A percentile compares a stretch with the other conserved stretches of the same genome.
Evolutionary conservation across 768 basidiomycete species (phyloP).

Genomic region (Phylloporus scabripes): DNA sequence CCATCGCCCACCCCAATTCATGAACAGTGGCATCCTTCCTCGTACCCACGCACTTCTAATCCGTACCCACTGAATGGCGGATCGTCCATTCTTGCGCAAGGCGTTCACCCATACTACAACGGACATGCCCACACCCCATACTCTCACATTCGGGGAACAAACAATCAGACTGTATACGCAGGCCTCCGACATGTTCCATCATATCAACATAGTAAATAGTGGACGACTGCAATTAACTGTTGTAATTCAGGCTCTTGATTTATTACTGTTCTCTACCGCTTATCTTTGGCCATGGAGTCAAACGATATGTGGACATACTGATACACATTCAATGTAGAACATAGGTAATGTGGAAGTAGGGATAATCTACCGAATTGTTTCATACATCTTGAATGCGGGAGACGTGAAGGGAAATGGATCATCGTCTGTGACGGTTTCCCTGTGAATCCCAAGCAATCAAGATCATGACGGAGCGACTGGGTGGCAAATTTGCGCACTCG

Average conservation of each 20-base stretch:
- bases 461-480: background rate
- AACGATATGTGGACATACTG: slow-evolving; percentile 12
- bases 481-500: slow-evolving; percentile 46
- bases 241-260: slow-evolving; percentile 1
- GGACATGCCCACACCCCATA: slow-evolving; percentile 22
- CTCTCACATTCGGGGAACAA: slow-evolving; percentile 25
- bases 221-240: background rate
- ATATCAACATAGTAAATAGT: slow-evolving; percentile 28
- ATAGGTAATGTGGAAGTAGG: slow-evolving; percentile 21
- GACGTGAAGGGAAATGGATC: slow-evolving; percentile 71
- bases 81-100: slow-evolving; percentile 16
- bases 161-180: slow-evolving; percentile 17
- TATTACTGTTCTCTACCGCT: slow-evolving; percentile 7
- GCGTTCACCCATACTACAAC: slow-evolving; percentile 24
- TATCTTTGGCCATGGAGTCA: background rate
- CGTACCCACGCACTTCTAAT: slow-evolving; percentile 22
- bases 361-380: slow-evolving; percentile 57
- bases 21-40: slow-evolving; percentile 23
- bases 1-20: slow-evolving; percentile 14
- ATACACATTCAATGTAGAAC: slow-evolving; percentile 24
- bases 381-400: slow-evolving; percentile 67
- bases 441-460: slow-evolving; percentile 15
- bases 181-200: slow-evolving; percentile 26
- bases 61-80: slow-evolving; percentile 17
- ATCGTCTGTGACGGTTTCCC: slow-evolving; percentile 47